A percentile compares a stretch with the other conserved stretches of the same genome.
phyloP scores from a whole-genome alignment of 805 yeast species.

The Teunomyces stri region DNA sequence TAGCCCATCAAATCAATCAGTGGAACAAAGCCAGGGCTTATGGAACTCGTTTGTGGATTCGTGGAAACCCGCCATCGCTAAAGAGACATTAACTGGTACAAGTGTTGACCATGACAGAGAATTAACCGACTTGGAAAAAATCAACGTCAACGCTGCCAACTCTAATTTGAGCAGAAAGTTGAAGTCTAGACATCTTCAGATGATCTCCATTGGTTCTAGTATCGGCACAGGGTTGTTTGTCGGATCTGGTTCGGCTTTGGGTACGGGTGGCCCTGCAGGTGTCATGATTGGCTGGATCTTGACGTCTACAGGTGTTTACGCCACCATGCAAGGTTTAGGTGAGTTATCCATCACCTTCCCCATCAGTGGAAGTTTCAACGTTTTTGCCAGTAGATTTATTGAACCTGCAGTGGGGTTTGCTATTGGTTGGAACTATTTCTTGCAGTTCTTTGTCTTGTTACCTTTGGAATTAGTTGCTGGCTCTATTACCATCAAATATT shows the following conservation, averaged over 20 bases:
- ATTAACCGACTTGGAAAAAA: slow-evolving; percentile 27
- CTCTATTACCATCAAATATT: slow-evolving; percentile 55
- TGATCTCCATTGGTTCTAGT: slow-evolving; percentile 71
- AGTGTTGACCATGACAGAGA: slow-evolving; percentile 18
- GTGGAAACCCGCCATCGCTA: slow-evolving; percentile 32
- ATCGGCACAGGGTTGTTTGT: slow-evolving; percentile 64
- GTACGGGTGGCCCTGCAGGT: slow-evolving; percentile 33
- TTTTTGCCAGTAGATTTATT: slow-evolving; percentile 50
- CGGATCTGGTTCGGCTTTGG: slow-evolving; percentile 44
- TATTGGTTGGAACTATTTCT: slow-evolving; percentile 51
- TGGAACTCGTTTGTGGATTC: slow-evolving; percentile 32
- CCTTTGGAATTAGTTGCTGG: slow-evolving; percentile 63
- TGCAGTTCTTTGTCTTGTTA: slow-evolving; percentile 55
- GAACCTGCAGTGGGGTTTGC: slow-evolving; percentile 59
- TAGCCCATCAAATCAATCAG: slow-evolving; percentile 15
- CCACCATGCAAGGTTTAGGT: slow-evolving; percentile 42
- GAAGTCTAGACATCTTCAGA: slow-evolving; percentile 50
- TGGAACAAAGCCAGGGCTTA: slow-evolving; percentile 9
- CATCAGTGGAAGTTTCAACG: slow-evolving; percentile 51
- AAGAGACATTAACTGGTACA: slow-evolving; percentile 16
- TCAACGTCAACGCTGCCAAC: slow-evolving; percentile 24
- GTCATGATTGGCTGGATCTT: slow-evolving; percentile 27
- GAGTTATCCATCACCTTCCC: slow-evolving; percentile 54
- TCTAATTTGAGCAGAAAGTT: slow-evolving; percentile 32
- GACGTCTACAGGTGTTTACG: slow-evolving; percentile 21